Conservation (phyloP, 768 basidiomycete genomes). For the Rhizopogon vesiculosus region DNA sequence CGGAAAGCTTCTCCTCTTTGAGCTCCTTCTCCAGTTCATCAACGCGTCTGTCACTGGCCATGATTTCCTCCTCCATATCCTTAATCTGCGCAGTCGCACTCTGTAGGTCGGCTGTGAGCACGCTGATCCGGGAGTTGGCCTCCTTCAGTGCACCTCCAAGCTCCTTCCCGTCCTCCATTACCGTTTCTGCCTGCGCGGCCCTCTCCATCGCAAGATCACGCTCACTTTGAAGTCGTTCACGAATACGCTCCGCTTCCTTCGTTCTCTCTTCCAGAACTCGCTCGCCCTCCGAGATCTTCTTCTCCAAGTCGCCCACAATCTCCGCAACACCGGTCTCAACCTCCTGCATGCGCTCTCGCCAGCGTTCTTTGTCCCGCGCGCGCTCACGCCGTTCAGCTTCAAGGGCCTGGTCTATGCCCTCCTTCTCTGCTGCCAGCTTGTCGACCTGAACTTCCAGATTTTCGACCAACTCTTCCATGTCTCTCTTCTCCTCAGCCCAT, state of each 20-base stretch:
- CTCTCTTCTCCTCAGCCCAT: slow-evolving; percentile 69
- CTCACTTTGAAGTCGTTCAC: slow-evolving; percentile 45
- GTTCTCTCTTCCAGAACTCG: slow-evolving; percentile 35
- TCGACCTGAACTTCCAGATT: slow-evolving; percentile 28
- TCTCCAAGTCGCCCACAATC: slow-evolving; percentile 64
- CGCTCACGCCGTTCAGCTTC: slow-evolving; percentile 54
- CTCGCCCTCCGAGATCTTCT: slow-evolving; percentile 49
- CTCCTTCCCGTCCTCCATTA: slow-evolving; percentile 61
- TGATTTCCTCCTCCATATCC: slow-evolving; percentile 60
- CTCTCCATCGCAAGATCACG: slow-evolving; percentile 53
- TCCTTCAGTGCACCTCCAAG: slow-evolving; percentile 63
- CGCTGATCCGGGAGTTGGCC: slow-evolving; percentile 56
- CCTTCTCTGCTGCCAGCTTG: slow-evolving; percentile 42
- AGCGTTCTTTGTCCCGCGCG: slow-evolving; percentile 62
- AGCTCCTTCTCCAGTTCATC: slow-evolving; percentile 55
- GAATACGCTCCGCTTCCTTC: slow-evolving; percentile 39
- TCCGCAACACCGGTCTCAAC: slow-evolving; percentile 66
- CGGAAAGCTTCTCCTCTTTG: slow-evolving; percentile 44
- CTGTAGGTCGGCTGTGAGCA: slow-evolving; percentile 54
- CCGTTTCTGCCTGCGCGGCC: slow-evolving; percentile 58
- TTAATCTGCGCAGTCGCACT: slow-evolving; percentile 54
- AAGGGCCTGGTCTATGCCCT: slow-evolving; percentile 40
- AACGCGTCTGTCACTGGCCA: slow-evolving; percentile 44
- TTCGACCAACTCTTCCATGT: slow-evolving; percentile 44
- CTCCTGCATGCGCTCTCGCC: slow-evolving; percentile 66